Evolutionary conservation across 73 alveolate species (phyloP).

Genomic region (Tetrahymena thermophila): DNA sequence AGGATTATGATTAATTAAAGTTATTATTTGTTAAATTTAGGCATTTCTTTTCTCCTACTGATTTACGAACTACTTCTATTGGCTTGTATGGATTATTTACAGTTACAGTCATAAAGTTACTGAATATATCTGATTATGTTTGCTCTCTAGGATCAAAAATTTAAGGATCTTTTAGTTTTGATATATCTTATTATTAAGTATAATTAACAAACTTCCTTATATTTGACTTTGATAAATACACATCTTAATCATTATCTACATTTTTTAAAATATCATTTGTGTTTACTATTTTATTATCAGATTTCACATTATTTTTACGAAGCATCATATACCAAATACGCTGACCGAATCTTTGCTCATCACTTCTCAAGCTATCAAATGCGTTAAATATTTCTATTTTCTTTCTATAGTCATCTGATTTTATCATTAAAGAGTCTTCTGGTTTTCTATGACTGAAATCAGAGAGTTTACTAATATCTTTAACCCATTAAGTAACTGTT

Average conservation of each 20-base stretch:
- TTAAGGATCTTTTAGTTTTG: background rate
- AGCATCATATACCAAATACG: background rate
- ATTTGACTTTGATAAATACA: background rate
- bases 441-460: background rate
- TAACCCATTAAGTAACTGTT: background rate
- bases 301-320: background rate
- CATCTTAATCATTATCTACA: background rate
- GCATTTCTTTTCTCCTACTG: background rate
- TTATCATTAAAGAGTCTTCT: background rate
- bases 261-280: background rate
- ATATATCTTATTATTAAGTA: background rate
- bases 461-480: background rate
- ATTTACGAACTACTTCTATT: background rate
- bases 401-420: background rate
- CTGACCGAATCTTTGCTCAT: background rate
- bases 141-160: background rate
- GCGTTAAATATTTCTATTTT: background rate
- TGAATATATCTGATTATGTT: background rate
- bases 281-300: background rate
- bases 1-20: background rate
- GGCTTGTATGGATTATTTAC: background rate
- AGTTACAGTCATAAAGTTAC: background rate
- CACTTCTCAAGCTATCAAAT: background rate
- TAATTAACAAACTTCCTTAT: background rate
- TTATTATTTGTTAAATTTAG: background rate